Evolutionary conservation across 1,139 yeast species (phyloP).

Genomic region (Wickerhamomyces sp.): DNA sequence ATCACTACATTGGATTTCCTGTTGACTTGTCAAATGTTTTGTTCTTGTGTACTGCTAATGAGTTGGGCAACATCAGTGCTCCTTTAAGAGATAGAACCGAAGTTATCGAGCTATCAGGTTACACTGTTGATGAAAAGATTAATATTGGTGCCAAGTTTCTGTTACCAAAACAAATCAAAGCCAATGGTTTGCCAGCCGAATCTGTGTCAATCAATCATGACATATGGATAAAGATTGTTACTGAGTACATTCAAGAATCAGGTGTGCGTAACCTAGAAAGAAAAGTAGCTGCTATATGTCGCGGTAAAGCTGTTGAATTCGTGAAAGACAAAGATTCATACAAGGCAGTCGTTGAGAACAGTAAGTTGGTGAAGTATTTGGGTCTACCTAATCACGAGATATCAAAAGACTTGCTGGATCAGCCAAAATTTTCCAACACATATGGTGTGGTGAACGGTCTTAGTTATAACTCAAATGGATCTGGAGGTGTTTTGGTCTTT

Average conservation of each 20-base stretch:
- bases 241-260: constrained; percentile 77
- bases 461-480: constrained; percentile 84
- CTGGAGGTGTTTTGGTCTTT: constrained; percentile 77
- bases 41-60: constrained; percentile 90
- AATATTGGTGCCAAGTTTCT: constrained; percentile 68
- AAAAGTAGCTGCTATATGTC: constrained; percentile 64
- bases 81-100: constrained; percentile 88
- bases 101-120: constrained; percentile 73
- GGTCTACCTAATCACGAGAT: constrained; percentile 45
- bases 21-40: constrained; percentile 79
- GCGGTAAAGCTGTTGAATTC: constrained; percentile 78
- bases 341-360: constrained; percentile 35
- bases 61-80: constrained; percentile 64
- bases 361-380: constrained; percentile 44
- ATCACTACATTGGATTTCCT: constrained; percentile 86
- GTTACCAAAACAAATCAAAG: constrained; percentile 70
- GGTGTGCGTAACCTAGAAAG: constrained; percentile 84
- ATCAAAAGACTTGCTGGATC: constrained; percentile 24
- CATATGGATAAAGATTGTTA: constrained; percentile 56
- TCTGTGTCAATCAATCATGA: constrained; percentile 38
- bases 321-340: constrained; percentile 37
- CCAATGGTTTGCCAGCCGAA: constrained; percentile 59
- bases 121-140: constrained; percentile 74
- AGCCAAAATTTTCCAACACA: constrained; percentile 32
- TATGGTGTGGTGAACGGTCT: constrained; percentile 87